A percentile compares a stretch with the other conserved stretches of the same genome.
Conservation (phyloP, 2,329 filamentous ascomycete species). For the Colletotrichum caudatum region DNA sequence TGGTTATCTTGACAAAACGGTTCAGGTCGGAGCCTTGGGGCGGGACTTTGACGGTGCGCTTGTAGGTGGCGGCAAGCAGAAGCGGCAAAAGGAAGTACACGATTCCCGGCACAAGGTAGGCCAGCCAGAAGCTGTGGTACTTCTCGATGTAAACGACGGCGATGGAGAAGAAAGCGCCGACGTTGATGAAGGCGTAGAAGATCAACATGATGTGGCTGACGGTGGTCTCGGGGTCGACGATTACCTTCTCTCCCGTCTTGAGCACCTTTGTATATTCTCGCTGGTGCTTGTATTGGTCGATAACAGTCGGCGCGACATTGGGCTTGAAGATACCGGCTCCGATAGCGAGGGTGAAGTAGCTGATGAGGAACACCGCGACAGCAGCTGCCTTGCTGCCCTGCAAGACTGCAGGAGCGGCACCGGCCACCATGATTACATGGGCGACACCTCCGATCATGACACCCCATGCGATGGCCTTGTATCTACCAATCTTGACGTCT, state of each 20-base stretch:
- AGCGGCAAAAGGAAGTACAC: constrained; percentile 71
- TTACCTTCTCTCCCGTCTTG: constrained; percentile 70
- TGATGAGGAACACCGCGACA: constrained; percentile 71
- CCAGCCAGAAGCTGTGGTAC: constrained; percentile 64
- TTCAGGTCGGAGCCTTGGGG: constrained; percentile 75
- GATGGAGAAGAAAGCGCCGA: constrained; percentile 65
- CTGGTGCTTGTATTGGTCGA: constrained; percentile 69
- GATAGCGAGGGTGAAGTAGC: constrained; percentile 64
- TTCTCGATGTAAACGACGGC: constrained; percentile 66
- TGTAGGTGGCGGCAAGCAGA: constrained; percentile 68
- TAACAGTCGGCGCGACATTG: constrained; percentile 76
- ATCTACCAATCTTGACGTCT: constrained; percentile 78
- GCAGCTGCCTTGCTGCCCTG: constrained; percentile 60
- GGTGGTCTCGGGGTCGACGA: constrained; percentile 76
- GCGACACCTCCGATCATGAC: constrained; percentile 75
- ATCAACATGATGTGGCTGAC: constrained; percentile 76
- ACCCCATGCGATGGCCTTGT: constrained; percentile 77
- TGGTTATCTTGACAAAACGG: constrained; percentile 68
- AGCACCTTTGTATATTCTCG: constrained; percentile 59
- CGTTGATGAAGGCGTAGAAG: constrained; percentile 68
- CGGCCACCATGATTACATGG: constrained; percentile 75
- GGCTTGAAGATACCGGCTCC: constrained; percentile 79
- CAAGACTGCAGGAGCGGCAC: constrained; percentile 62
- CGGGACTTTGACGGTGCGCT: constrained; percentile 66
- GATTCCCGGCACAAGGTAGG: constrained; percentile 58